phyloP scores from a whole-genome alignment of 805 yeast genomes.

The Candida peoriensis region DNA sequence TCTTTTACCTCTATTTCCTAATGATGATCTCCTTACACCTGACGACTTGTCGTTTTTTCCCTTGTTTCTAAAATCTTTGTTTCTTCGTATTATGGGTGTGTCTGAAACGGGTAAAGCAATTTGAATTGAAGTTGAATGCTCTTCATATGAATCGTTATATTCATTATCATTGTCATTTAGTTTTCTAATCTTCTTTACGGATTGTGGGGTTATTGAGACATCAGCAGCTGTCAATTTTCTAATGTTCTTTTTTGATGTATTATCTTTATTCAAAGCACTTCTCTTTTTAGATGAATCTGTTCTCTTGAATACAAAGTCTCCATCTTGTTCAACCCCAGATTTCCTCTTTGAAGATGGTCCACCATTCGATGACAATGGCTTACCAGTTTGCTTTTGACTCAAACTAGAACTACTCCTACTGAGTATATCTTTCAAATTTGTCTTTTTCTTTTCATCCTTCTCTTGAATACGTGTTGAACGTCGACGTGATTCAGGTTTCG shows the following conservation, averaged over 20 bases:
- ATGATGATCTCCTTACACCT: constrained; percentile 44
- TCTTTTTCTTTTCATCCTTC: constrained; percentile 11
- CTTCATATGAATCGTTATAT: constrained; percentile 13
- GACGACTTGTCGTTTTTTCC: constrained; percentile 17
- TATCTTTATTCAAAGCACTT: background rate
- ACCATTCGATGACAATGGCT: no score
- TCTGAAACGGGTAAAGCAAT: constrained; percentile 30
- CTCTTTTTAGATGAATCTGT: constrained; percentile 9
- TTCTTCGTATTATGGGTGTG: constrained; percentile 33
- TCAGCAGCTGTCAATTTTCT: constrained; percentile 15
- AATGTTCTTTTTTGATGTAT: constrained; percentile 2
- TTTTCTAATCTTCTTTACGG: no score
- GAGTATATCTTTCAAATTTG: constrained; percentile 21
- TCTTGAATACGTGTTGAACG: constrained; percentile 11
- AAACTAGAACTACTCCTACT: constrained; percentile 16
- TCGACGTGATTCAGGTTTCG: constrained; percentile 8
- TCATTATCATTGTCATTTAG: no score
- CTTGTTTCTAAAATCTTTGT: constrained; percentile 27
- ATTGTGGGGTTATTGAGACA: constrained; percentile 19
- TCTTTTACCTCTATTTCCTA: constrained; percentile 61
- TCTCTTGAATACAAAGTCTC: constrained; percentile 21
- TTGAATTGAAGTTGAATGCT: constrained; percentile 22
- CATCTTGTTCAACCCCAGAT: constrained; percentile 15
- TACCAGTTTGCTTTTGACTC: no score
- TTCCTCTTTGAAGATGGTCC: constrained; percentile 6